Evolutionary conservation across 495 filamentous ascomycete genomes (phyloP).

Genomic region (Aspergillus wentii): DNA sequence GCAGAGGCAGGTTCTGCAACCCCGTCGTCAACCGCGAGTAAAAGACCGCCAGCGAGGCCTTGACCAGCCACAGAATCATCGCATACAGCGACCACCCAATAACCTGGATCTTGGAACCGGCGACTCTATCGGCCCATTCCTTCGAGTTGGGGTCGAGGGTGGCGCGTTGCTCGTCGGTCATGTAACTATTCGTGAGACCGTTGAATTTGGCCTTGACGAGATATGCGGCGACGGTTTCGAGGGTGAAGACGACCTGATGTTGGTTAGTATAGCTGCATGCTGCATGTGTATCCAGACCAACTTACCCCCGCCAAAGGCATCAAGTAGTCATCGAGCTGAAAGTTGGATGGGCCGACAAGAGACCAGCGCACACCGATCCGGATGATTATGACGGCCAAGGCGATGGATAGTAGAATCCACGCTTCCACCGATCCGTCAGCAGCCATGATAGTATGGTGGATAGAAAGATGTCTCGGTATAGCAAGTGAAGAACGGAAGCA

Average conservation of each 20-base stretch:
- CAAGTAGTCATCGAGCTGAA: constrained; percentile 52
- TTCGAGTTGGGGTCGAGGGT: constrained; percentile 28
- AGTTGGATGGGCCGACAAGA: constrained; percentile 37
- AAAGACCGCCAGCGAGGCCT: constrained; percentile 45
- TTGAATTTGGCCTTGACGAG: constrained; percentile 31
- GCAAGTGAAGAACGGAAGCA: too few species aligned
- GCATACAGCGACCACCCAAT: constrained; percentile 49
- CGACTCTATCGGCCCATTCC: constrained; percentile 39
- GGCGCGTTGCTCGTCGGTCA: constrained; percentile 40
- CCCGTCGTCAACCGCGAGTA: constrained; percentile 51
- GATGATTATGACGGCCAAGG: constrained; percentile 35
- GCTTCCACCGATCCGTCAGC: constrained; percentile 30
- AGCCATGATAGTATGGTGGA: too few species aligned
- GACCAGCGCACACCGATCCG: constrained; percentile 42
- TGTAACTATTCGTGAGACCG: constrained; percentile 46
- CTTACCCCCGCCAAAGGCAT: constrained; percentile 50
- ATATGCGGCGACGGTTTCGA: constrained; percentile 32
- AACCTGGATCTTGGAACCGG: constrained; percentile 47
- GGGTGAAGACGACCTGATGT: constrained; percentile 20
- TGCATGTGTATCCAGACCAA: too few species aligned
- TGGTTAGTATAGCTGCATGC: not conserved
- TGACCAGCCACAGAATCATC: constrained; percentile 47
- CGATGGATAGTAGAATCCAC: constrained; percentile 44
- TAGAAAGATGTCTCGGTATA: too few species aligned
- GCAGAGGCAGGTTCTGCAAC: constrained; percentile 28